Evolutionary conservation across 106 monocot genomes (phyloP).

Genomic region (Gastrodia elata): DNA sequence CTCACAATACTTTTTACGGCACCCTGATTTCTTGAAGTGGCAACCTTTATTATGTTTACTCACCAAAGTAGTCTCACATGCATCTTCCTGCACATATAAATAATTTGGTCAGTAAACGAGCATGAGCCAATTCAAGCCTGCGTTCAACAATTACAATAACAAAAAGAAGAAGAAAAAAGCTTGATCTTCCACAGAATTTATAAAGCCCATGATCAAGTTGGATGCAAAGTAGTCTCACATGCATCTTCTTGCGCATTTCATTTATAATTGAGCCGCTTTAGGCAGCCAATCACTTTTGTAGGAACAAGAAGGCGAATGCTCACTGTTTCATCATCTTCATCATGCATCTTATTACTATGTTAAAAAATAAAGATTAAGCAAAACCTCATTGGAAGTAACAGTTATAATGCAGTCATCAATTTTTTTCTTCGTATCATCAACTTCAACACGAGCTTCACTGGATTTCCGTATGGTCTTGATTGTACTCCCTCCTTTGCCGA

Average conservation of each 20-base stretch:
- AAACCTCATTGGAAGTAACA: slow-evolving; percentile 68
- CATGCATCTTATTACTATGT: slow-evolving; percentile 42
- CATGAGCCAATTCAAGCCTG: no score
- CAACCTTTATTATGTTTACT: no score
- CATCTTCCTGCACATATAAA: no score
- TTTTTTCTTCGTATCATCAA: slow-evolving; percentile 74
- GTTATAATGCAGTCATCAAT: slow-evolving; percentile 69
- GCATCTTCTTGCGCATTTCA: slow-evolving; percentile 78
- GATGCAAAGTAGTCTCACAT: no score
- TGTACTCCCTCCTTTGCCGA: slow-evolving; percentile 80
- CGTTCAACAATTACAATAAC: no score
- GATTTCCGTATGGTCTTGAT: slow-evolving; percentile 70
- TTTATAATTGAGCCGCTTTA: slow-evolving; percentile 80
- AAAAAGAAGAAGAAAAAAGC: no score
- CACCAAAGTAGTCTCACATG: no score
- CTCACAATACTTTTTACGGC: no score
- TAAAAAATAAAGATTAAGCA: neutral
- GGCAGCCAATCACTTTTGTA: slow-evolving; percentile 72
- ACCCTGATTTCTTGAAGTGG: no score
- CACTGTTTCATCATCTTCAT: slow-evolving; percentile 54
- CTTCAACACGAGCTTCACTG: slow-evolving; percentile 76
- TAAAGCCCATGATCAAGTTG: no score
- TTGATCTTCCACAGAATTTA: no score
- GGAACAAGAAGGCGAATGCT: slow-evolving; percentile 76
- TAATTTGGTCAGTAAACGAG: no score